Evolutionary conservation across 352 stramenopile species (phyloP), one percentile per base, ranked within the genome.

Genomic region (Phytophthora melonis): DNA sequence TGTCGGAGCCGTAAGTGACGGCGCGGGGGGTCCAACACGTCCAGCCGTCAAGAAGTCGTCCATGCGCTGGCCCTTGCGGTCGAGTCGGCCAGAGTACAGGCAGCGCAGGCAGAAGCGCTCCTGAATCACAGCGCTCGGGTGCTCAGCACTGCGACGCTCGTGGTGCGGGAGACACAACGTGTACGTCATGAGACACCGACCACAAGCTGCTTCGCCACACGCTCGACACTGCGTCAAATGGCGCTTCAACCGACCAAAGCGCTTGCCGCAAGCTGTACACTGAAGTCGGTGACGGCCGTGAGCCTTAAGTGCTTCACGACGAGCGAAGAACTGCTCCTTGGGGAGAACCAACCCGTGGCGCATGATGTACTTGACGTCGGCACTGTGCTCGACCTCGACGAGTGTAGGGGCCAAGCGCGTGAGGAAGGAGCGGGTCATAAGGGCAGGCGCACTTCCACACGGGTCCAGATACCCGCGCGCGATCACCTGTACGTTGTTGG

Each of bases 61-160:
- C 64, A 84, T 79, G 19, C 77, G 79, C n/a, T 76, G 76, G 13
- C 79, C 79, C 65, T 86, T 87, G 39, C 84, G 82, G 57, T 91
- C 81, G 10, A 83, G 70, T 0, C 80, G 84, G 18, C 83, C 77
- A 7, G 82, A 81, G 68, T 85, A 90, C 34, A 92, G 58, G 49
- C 84, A 92, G 57, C 84, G 85, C 34, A 89, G 70, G 55, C 84
- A 92, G 57, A 92, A 92, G 54, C 81, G 84, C 34, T 89, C 84
- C n/a, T 78, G 73, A 10, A 91, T 84, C 32, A 89, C 84, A n/a
- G 84, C 82, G 43, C 82, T 90, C 34, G 84, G 84, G 63, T 88
- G 84, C 34, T 91, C 82, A 11, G 80, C 78, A 49, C 70, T 77
- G n/a, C 84, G 84, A 53, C 78, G 76, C 49, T 91, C 84, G 64